Conservation (phyloP, 2,329 filamentous ascomycete species). For the Clarireedia homoeocarpa region DNA sequence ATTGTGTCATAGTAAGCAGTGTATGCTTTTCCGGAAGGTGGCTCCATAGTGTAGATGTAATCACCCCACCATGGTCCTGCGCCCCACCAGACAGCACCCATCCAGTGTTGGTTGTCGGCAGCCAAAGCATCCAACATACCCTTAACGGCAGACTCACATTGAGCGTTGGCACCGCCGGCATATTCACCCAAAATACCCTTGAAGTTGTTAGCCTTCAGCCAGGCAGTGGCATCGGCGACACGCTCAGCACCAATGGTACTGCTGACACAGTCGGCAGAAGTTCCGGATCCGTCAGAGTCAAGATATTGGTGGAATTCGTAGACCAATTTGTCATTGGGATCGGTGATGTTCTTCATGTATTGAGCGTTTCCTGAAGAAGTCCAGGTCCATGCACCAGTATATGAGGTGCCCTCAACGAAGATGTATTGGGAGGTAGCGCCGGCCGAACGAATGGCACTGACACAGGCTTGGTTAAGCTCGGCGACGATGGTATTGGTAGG, state of each 20-base stretch:
- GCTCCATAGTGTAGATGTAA: slow-evolving; percentile 44
- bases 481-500: slow-evolving; percentile 1
- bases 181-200: slow-evolving; percentile 46
- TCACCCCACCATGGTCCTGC: slow-evolving; percentile 44
- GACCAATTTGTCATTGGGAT: slow-evolving; percentile 45
- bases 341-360: slow-evolving; percentile 39
- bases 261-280: slow-evolving; percentile 40
- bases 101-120: slow-evolving; percentile 45
- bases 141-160: slow-evolving; percentile 41
- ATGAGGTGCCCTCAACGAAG: slow-evolving; percentile 44
- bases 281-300: slow-evolving; percentile 47
- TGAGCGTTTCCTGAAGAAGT: slow-evolving; percentile 33
- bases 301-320: slow-evolving; percentile 59
- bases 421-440: slow-evolving; percentile 46
- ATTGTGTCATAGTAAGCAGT: slow-evolving; percentile 3
- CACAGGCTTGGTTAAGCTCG: slow-evolving; percentile 37
- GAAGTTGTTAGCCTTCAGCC: slow-evolving; percentile 46
- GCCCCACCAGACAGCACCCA: slow-evolving; percentile 44
- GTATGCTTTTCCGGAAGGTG: slow-evolving; percentile 34
- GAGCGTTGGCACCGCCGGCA: slow-evolving; percentile 42
- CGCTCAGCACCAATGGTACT: slow-evolving; percentile 46
- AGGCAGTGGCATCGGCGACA: slow-evolving; percentile 42
- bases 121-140: slow-evolving; percentile 41
- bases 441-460: slow-evolving; percentile 35
- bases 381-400: slow-evolving; percentile 31